phyloP scores from a whole-genome alignment of 257 asterid genomes.

The Solanum rostratum region DNA sequence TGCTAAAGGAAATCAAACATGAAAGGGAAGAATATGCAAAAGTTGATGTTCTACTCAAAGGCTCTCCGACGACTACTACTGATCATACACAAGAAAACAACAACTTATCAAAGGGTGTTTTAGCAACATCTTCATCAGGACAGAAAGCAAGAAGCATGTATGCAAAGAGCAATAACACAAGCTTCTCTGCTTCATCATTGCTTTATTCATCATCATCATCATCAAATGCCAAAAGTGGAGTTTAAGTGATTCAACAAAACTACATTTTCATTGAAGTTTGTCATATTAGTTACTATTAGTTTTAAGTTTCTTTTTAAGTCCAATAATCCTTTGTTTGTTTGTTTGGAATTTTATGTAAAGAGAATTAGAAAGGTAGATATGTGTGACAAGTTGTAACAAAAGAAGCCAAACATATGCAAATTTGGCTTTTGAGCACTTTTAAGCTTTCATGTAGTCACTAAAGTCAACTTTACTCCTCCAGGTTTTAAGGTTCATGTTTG shows the following conservation, averaged over 20 bases:
- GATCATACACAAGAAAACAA: background rate
- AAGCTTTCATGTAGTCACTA: background rate
- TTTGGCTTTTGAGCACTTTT: background rate
- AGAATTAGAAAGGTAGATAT: background rate
- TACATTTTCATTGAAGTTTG: background rate
- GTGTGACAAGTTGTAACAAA: slow-evolving; percentile 1
- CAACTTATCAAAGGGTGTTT: background rate
- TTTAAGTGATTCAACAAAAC: background rate
- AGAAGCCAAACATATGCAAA: background rate
- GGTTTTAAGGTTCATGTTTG: slow-evolving; percentile 3
- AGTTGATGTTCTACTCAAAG: slow-evolving; percentile 21
- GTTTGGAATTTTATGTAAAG: background rate
- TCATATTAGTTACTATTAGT: background rate
- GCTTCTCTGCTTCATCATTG: slow-evolving; percentile 32
- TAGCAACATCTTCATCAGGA: slow-evolving; percentile 25
- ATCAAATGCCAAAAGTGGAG: slow-evolving; percentile 16
- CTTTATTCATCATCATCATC: slow-evolving; percentile 28
- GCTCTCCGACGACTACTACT: slow-evolving; percentile 6
- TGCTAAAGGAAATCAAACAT: slow-evolving; percentile 39
- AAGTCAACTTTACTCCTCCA: background rate
- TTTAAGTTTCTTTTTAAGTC: background rate
- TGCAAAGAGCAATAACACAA: slow-evolving; percentile 22
- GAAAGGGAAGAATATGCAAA: slow-evolving; percentile 36
- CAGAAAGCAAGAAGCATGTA: slow-evolving; percentile 6
- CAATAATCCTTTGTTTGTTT: background rate